Evolutionary conservation across 1,284 basidiomycete genomes (phyloP).

Genomic region (Apiotrichum siamense): DNA sequence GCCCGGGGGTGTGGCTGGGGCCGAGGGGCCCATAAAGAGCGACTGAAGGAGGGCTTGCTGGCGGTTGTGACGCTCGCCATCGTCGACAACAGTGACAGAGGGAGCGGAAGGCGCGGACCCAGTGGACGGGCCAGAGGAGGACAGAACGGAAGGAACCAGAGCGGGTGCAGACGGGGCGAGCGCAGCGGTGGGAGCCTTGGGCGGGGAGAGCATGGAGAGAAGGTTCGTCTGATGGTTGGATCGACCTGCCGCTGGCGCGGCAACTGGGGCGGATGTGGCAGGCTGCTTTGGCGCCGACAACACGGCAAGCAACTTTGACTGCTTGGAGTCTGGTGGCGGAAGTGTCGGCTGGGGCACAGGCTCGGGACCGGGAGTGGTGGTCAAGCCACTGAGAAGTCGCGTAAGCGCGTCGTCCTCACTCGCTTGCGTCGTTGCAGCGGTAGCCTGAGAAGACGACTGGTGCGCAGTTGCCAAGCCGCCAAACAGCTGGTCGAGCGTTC

Average conservation of each 20-base stretch:
- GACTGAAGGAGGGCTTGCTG: slow-evolving; percentile 13
- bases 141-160: not conserved
- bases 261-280: not conserved
- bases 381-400: slow-evolving; percentile 26
- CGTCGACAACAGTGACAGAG: not conserved
- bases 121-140: too few species aligned
- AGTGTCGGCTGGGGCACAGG: not conserved
- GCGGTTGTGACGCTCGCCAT: slow-evolving; percentile 2
- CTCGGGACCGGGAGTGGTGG: not conserved
- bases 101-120: not conserved
- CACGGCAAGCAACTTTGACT: slow-evolving; percentile 11
- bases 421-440: slow-evolving; percentile 8
- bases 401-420: slow-evolving; percentile 38
- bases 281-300: not conserved
- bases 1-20: not conserved
- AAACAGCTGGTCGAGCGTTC: slow-evolving; percentile 31
- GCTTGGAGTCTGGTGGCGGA: slow-evolving; percentile 5
- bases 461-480: slow-evolving; percentile 19
- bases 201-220: slow-evolving; percentile 12
- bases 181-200: not conserved
- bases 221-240: slow-evolving; percentile 13
- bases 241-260: not conserved
- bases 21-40: slow-evolving; percentile 1
- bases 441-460: not conserved
- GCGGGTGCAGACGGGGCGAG: not conserved